phyloP scores from a whole-genome alignment of 2,329 filamentous ascomycete genomes.

The Aspergillus versicolor region DNA sequence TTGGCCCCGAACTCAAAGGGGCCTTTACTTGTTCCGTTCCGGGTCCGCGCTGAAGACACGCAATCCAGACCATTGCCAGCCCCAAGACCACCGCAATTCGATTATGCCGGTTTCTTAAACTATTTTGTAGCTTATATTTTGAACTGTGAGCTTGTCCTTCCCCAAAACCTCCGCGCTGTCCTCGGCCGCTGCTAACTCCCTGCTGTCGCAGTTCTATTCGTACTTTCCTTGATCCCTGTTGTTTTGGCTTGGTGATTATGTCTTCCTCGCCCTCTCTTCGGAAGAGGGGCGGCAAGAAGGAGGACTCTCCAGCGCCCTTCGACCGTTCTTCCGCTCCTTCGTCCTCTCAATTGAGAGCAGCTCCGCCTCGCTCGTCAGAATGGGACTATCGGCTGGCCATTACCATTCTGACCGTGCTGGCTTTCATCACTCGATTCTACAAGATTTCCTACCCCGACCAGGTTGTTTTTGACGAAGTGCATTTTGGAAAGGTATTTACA shows the following conservation, averaged over 20 bases:
- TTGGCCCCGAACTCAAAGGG: background rate
- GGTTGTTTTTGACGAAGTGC: constrained; percentile 98
- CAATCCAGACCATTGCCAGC: constrained; percentile 16
- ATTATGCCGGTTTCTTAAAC: constrained; percentile 21
- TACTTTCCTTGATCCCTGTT: constrained; percentile 15
- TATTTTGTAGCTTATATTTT: constrained; percentile 10
- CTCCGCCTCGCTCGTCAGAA: constrained; percentile 51
- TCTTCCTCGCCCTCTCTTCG: constrained; percentile 39
- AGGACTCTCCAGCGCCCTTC: constrained; percentile 26
- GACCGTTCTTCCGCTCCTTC: constrained; percentile 24
- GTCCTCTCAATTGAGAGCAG: constrained; percentile 11
- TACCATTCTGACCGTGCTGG: constrained; percentile 72
- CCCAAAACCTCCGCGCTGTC: background rate
- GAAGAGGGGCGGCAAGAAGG: constrained; percentile 44
- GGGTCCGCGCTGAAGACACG: constrained; percentile 21
- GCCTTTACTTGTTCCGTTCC: constrained; percentile 24
- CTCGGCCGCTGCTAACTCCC: constrained; percentile 2
- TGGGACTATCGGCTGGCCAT: constrained; percentile 83
- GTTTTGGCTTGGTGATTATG: constrained; percentile 27
- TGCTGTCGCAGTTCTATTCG: constrained; percentile 13
- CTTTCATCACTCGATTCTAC: constrained; percentile 92
- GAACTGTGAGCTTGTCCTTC: constrained; percentile 4
- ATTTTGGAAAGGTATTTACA: constrained; percentile 88
- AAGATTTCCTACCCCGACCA: constrained; percentile 93
- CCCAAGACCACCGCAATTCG: constrained; percentile 3